Base-by-base conservation (phyloP, 345 rosid genomes). In the Euphorbia pulcherrima region DNA sequence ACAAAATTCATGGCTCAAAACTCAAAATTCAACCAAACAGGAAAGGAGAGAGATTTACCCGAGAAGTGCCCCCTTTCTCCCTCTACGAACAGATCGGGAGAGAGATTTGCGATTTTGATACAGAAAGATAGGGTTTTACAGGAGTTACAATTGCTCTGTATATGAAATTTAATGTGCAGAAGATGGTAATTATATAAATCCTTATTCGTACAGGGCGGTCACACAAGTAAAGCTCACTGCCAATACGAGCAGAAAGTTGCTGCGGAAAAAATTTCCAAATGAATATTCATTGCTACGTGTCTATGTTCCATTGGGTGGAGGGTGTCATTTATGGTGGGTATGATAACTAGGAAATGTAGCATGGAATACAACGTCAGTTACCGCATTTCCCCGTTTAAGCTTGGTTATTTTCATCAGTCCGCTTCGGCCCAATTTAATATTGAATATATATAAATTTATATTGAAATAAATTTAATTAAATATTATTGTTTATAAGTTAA, bases 71-170 rank as follows among this genome's bases (percentile, higher is more conserved):
- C 51, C 61, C 56, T 62, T 60, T 70, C 77, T 72, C 79, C 55
- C 65, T 64, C 76, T 60, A 73, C 67, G 63, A 24, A 59, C 83
- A 74, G 80, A 82, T 79, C 82, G 67, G 65, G 64, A 62, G 35
- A 24, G 11, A 58, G 72, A 48, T 66, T 62, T 55, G 50, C 39
- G 51, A 61, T 16, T 54, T 17, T 14, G 8, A 29, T 46, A 62
- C 39, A 44, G 6, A 21, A 47, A 52, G 44, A 63, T 40, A 58
- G 48, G 75, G 28, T 52, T 65, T 75, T 53, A 71, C 71, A 20
- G 5, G 66, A 24, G 28, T 0, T 2, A 62, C 2, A 40, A 14
- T 26, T 57, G 0, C 1, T 5, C 8, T 16, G 17, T 16, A 29
- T 16, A 35, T 55, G 18, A 55, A 55, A 24, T 55, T 26, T 26